phyloP scores from a whole-genome alignment of 345 rosid genomes.

The Eucalyptus coolabah region DNA sequence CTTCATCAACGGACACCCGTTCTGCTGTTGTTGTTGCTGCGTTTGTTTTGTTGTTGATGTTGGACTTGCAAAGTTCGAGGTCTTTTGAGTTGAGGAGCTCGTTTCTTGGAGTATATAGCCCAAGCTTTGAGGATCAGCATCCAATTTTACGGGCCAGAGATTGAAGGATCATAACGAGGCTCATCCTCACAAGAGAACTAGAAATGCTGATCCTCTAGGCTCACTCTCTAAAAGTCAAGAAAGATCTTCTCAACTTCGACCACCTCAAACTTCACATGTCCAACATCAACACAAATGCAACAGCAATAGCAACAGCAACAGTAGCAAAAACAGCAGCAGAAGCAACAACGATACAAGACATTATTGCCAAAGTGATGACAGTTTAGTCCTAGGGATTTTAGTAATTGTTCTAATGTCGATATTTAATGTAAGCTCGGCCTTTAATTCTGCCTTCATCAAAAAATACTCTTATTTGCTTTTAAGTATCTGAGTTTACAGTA shows the following conservation, averaged over 20 bases:
- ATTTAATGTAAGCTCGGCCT: background rate
- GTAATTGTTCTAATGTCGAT: background rate
- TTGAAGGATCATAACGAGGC: background rate
- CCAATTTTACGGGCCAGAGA: background rate
- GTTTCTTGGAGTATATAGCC: background rate
- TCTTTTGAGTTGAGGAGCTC: background rate
- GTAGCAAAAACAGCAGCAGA: background rate
- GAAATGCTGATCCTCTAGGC: background rate
- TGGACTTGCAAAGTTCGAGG: background rate
- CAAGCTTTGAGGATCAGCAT: background rate
- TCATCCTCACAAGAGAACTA: background rate
- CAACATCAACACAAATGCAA: background rate
- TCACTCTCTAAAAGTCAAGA: background rate
- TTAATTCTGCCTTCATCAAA: background rate
- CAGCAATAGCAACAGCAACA: background rate
- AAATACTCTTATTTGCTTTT: background rate
- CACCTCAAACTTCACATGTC: background rate
- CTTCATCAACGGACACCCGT: background rate
- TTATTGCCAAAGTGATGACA: background rate
- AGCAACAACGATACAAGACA: background rate
- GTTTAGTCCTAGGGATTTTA: background rate
- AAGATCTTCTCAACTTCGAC: background rate
- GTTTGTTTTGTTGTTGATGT: background rate
- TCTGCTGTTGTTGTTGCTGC: background rate
- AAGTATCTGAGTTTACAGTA: background rate